phyloP scores from a whole-genome alignment of 495 filamentous ascomycete genomes.

The Aspergillus ellipticus region DNA sequence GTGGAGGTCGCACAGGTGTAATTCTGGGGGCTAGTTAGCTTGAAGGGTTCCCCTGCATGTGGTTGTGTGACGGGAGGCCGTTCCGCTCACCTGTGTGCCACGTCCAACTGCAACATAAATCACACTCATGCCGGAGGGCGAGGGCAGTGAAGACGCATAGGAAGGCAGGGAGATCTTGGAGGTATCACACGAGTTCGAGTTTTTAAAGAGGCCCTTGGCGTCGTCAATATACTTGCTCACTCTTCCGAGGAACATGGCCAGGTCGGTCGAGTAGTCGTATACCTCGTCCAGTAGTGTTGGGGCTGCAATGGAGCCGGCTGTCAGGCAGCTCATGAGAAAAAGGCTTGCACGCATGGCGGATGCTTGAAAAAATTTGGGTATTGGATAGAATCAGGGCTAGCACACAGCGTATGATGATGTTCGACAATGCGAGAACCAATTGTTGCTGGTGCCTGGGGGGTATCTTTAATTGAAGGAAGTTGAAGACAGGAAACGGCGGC shows the following conservation, averaged over 20 bases:
- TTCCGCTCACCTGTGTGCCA: conserved; percentile 57
- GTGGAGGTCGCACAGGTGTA: conserved; percentile 73
- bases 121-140: conserved; percentile 54
- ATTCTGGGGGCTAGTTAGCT: conserved; percentile 54
- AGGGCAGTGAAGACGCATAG: conserved; percentile 48
- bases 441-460: no score
- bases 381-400: not conserved
- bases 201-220: conserved; percentile 15
- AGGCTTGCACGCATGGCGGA: conserved; percentile 30
- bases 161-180: conserved; percentile 38
- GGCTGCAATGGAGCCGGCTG: conserved; percentile 32
- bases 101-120: conserved; percentile 81
- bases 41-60: not conserved
- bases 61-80: not conserved
- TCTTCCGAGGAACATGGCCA: conserved; percentile 35
- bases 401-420: not conserved
- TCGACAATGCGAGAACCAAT: not conserved
- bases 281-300: conserved; percentile 32
- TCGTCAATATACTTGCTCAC: conserved; percentile 38
- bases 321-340: conserved; percentile 26
- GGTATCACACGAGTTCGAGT: conserved; percentile 30
- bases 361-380: conserved; percentile 6
- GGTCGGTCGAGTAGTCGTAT: conserved; percentile 37
- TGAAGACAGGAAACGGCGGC: not conserved
- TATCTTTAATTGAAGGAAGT: no score